phyloP scores from a whole-genome alignment of 768 basidiomycete species.

The Boletus tomentosulus region DNA sequence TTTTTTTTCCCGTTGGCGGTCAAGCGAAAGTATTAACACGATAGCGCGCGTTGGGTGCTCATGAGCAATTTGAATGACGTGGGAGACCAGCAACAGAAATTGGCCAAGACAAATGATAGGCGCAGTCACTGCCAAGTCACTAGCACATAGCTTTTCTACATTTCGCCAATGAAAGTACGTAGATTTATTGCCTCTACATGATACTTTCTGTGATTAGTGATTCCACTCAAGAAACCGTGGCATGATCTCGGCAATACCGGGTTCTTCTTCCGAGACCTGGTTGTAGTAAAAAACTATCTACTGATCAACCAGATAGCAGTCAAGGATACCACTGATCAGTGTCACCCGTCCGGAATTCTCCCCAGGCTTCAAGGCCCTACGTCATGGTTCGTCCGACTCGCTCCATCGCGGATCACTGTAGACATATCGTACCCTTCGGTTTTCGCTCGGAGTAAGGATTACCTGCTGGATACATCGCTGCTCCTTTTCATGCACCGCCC shows the following conservation, averaged over 20 bases:
- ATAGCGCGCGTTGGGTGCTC: slow-evolving; percentile 7
- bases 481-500: slow-evolving; percentile 10
- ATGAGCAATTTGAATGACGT: slow-evolving; percentile 21
- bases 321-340: background rate
- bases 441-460: background rate
- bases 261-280: too few relatives aligned
- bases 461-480: slow-evolving; percentile 5
- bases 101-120: background rate
- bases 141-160: background rate
- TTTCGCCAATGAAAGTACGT: background rate
- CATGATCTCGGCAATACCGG: too few relatives aligned
- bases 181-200: too few relatives aligned
- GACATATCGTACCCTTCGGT: too few relatives aligned
- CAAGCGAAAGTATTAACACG: slow-evolving; percentile 6
- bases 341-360: too few relatives aligned
- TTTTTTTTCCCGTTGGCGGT: background rate
- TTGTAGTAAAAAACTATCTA: too few relatives aligned
- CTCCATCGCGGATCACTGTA: background rate
- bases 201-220: too few relatives aligned
- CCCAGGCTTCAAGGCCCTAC: background rate
- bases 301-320: background rate
- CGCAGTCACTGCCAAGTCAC: background rate
- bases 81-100: slow-evolving; percentile 1
- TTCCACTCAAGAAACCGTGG: too few relatives aligned
- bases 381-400: background rate